A percentile compares a stretch with the other conserved stretches of the same genome.
These are phyloP conservation scores for Zostera marina DNA, from an alignment of 116 monocot species.

Conservation along the genomic window DNA sequence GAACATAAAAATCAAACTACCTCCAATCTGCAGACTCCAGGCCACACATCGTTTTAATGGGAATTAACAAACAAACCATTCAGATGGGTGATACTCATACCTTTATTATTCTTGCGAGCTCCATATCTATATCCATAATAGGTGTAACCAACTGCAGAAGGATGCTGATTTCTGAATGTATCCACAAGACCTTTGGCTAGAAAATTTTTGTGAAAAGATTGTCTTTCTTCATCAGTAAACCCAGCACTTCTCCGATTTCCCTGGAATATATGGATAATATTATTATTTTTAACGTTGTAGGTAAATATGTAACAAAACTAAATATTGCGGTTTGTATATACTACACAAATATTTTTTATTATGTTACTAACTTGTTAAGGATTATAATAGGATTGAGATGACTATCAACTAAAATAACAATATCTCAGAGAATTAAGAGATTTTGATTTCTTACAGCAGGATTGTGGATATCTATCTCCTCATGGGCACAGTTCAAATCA, in stretches of 20 bases:
- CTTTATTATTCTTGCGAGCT: slow-evolving; percentile 74
- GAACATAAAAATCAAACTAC: slow-evolving; percentile 28
- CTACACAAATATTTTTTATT: no score
- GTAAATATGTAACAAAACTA: no score
- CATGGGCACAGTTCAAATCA: slow-evolving; percentile 85
- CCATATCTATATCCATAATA: slow-evolving; percentile 89
- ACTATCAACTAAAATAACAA: not conserved
- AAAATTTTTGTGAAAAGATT: slow-evolving; percentile 67
- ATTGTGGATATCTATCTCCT: slow-evolving; percentile 85
- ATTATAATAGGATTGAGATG: not conserved
- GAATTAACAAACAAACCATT: no score
- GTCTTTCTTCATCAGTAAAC: slow-evolving; percentile 79
- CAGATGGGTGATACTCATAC: slow-evolving; percentile 25
- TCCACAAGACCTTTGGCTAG: slow-evolving; percentile 75
- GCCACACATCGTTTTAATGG: no score
- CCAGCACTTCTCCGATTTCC: slow-evolving; percentile 93
- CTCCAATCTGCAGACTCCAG: slow-evolving; percentile 63
- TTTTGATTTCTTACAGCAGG: slow-evolving; percentile 49
- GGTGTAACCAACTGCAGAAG: slow-evolving; percentile 55
- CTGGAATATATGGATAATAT: slow-evolving; percentile 13
- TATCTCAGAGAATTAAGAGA: not conserved
- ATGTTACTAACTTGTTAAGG: no score
- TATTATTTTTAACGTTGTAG: no score
- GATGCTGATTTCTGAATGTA: slow-evolving; percentile 80
- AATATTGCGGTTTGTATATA: no score